These are phyloP conservation scores for Thraustochytrium striatum DNA, from an alignment of 352 stramenopile species.

Conservation along the genomic window DNA sequence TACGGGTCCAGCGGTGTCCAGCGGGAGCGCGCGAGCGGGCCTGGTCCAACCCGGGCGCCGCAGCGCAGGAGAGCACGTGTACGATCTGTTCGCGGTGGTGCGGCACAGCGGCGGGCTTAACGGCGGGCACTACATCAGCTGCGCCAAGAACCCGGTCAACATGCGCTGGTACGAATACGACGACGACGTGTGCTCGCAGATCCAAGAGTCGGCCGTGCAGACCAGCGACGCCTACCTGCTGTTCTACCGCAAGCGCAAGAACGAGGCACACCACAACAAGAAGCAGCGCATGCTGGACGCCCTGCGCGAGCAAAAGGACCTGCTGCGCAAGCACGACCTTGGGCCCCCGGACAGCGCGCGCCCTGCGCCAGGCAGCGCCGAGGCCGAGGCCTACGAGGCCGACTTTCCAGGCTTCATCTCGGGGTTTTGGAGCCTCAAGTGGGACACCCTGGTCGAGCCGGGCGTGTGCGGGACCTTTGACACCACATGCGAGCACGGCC, in stretches of 20 bases:
- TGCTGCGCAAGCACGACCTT: too few relatives aligned
- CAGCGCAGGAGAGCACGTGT: background rate
- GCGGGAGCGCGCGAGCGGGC: too few relatives aligned
- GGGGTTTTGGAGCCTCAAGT: conserved; percentile 39
- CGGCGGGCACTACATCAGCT: conserved; percentile 28
- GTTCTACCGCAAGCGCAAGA: conserved; percentile 17
- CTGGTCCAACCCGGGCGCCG: too few relatives aligned
- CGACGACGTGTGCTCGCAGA: conserved; percentile 8
- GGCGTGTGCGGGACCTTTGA: conserved; percentile 44
- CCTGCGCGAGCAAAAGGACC: background rate
- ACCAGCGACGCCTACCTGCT: conserved; percentile 25
- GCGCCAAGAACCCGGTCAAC: conserved; percentile 28
- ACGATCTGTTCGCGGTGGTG: conserved; percentile 38
- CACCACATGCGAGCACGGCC: background rate
- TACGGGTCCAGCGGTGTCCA: too few relatives aligned
- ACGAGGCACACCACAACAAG: background rate
- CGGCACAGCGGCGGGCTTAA: conserved; percentile 33
- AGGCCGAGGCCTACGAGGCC: background rate
- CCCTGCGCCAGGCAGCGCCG: too few relatives aligned
- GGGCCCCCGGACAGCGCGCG: too few relatives aligned
- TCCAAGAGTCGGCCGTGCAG: conserved; percentile 12
- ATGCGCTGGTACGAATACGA: conserved; percentile 40
- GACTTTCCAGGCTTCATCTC: background rate
- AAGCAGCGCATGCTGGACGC: background rate
- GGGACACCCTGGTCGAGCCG: conserved; percentile 2